Evolutionary conservation across 2,329 filamentous ascomycete species (phyloP), one percentile per base, ranked within the genome.

Genomic region (Fusarium sp.): DNA sequence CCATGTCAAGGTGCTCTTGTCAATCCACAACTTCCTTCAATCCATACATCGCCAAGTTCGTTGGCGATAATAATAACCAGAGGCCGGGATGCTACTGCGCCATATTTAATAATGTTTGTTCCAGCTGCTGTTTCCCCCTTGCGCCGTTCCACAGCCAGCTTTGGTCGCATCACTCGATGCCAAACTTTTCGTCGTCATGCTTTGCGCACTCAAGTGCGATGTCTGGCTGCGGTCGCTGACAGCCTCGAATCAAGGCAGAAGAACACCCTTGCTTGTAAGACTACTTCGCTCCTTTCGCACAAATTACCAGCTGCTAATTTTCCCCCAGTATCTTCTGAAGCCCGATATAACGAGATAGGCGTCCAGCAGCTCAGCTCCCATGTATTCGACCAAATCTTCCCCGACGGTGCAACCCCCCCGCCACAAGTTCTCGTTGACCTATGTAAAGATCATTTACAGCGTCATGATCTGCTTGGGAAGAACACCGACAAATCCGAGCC

Each of bases 311-410:
- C 8, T 26, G 37, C 55, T 37, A 52, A 37, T 37, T 21, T n/a
- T 26, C 21, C 25, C 18, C 44, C 28, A 85, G 83, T 87, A 30
- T 76, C 81, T 1, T 86, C 87, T 9, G 81, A 86, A 59, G 84
- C 93, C 50, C 90, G 96, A 71, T 93, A 91, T 83, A 99, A 97
- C 81, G 92, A 97, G 72, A 94, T 99, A 74, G 93, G 93, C 55
- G 93, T 99, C 41, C 96, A 99, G 81, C 95, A 98, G 76, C 84
- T 99, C 72, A 98, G 94, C 84, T 85, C 86, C 62, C 87, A 94
- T 82, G 86, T 99, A 45, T 93, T 95, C 79, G 78, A 87, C 3
- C 96, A 98, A 80, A 82, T 99, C 43, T 99, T 99, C 76, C 88
- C 88, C 7, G 81, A 84, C 41, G 82, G 82, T 49, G 77, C 79